Evolutionary conservation across 108 stramenopile genomes (phyloP).

Genomic region (Parietichytrium sp.): DNA sequence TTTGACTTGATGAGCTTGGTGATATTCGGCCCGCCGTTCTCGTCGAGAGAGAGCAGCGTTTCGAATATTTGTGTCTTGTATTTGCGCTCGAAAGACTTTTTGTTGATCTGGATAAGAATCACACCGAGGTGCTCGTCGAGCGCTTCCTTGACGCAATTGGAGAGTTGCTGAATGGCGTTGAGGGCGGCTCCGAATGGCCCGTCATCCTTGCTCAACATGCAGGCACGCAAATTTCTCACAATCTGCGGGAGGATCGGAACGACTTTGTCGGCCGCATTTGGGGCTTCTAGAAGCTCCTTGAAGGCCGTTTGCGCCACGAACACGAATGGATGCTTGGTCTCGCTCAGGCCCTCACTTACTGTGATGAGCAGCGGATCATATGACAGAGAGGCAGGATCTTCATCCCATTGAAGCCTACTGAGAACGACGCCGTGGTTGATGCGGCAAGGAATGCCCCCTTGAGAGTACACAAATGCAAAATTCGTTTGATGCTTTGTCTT

Average conservation of each 20-base stretch:
- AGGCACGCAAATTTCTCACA: background rate
- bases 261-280: background rate
- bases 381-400: background rate
- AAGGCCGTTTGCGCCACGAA: conserved; percentile 26
- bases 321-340: conserved; percentile 26
- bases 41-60: conserved; percentile 12
- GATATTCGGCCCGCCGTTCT: background rate
- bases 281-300: conserved; percentile 26
- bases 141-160: background rate
- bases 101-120: conserved; percentile 31
- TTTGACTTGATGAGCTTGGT: conserved; percentile 18
- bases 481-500: background rate
- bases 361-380: conserved; percentile 31
- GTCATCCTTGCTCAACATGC: conserved; percentile 22
- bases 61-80: background rate
- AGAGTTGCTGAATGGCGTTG: background rate
- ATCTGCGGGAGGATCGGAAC: conserved; percentile 5
- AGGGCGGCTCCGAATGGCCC: conserved; percentile 20
- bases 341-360: conserved; percentile 10
- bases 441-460: conserved; percentile 23
- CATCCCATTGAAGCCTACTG: conserved; percentile 15
- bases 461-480: conserved; percentile 1
- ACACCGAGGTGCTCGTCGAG: background rate
- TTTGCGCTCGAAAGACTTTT: conserved; percentile 27
- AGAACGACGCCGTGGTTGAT: conserved; percentile 14